Evolutionary conservation across 306 rosid species (phyloP).

Genomic region (Rosa chinensis): DNA sequence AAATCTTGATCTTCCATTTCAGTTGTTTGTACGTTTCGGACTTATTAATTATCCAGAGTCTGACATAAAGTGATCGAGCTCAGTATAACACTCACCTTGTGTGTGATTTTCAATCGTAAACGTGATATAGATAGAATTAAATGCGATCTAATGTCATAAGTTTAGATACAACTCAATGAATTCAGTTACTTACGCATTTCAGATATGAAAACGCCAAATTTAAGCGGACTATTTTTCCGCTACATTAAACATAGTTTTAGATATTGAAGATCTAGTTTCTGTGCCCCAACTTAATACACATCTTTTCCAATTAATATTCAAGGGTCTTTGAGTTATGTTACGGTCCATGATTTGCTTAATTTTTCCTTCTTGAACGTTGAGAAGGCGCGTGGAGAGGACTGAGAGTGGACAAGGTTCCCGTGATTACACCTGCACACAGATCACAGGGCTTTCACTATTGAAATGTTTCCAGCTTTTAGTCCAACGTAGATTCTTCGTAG

Average conservation of each 20-base stretch:
- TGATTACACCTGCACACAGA: not conserved
- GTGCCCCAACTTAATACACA: not conserved
- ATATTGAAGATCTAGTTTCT: not conserved
- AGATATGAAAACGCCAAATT: no score
- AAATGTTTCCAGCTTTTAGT: not conserved
- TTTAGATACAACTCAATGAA: no score
- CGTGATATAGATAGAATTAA: no score
- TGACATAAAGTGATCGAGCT: no score
- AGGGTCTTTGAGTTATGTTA: not conserved
- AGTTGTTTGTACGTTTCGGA: no score
- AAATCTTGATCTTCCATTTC: no score
- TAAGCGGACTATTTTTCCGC: accelerated
- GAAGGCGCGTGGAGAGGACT: not conserved
- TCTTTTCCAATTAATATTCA: not conserved
- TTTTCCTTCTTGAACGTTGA: not conserved
- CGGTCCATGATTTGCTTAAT: not conserved
- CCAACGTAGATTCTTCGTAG: not conserved
- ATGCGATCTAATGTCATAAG: no score
- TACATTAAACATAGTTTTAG: not conserved
- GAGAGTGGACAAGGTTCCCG: constrained; percentile 1
- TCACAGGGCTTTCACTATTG: not conserved
- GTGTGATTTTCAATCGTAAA: no score
- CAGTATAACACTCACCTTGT: no score
- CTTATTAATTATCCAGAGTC: no score
- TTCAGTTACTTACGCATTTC: no score